These are phyloP conservation scores for Stachybotrys elegans DNA, from an alignment of 2,329 filamentous ascomycete species.

Conservation along the genomic window DNA sequence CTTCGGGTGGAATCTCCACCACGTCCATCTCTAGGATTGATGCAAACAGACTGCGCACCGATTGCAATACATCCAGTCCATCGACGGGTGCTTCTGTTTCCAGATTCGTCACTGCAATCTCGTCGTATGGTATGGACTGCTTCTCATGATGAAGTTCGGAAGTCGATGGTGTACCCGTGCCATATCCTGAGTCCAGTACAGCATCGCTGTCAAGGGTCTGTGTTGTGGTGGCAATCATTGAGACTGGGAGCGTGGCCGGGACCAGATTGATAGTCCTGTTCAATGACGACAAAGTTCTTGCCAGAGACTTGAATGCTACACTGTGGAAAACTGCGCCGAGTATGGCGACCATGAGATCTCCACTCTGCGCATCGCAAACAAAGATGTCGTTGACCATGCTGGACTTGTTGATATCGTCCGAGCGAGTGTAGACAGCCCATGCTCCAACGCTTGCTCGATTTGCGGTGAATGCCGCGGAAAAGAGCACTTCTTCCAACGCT, in stretches of 20 bases:
- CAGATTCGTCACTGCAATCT: background rate
- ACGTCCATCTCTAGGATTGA: background rate
- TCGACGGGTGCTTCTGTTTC: background rate
- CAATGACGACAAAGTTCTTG: background rate
- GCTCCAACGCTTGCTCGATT: background rate
- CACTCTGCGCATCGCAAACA: background rate
- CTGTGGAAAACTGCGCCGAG: constrained; percentile 1
- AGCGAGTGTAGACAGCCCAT: background rate
- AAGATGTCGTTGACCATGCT: constrained; percentile 2
- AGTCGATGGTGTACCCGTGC: background rate
- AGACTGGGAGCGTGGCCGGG: background rate
- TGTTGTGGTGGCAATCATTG: background rate
- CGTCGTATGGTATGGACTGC: background rate
- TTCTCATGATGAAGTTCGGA: background rate
- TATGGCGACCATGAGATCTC: background rate
- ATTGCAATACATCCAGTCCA: background rate
- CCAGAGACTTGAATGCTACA: background rate
- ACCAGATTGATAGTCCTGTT: background rate
- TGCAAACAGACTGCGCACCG: background rate
- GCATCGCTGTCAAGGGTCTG: background rate
- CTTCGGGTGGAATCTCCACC: background rate
- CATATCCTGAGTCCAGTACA: background rate
- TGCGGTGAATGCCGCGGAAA: background rate
- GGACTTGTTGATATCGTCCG: background rate
- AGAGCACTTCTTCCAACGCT: background rate